Conservation (phyloP, 192 early-diverging fungal species). For the Fimicolochytrium jonesii region DNA sequence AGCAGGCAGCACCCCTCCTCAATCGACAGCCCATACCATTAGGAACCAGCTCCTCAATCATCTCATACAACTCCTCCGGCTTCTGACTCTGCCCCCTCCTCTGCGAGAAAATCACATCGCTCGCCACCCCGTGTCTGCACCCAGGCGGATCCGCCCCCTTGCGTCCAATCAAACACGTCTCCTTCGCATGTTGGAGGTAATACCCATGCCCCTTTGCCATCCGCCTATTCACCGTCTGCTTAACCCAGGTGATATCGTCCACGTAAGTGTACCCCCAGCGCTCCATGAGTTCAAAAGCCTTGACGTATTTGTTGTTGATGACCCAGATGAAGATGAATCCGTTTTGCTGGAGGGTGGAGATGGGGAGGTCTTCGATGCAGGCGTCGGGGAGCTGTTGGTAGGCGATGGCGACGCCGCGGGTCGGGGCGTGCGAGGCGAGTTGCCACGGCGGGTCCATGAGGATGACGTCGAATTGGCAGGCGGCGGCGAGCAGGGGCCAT, state of each 20-base stretch:
- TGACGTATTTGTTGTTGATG: constrained; percentile 97
- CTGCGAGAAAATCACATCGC: constrained; percentile 91
- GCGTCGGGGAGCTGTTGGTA: constrained; percentile 94
- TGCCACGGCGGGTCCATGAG: constrained; percentile 98
- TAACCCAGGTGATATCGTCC: constrained; percentile 97
- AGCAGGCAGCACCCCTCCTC: background rate
- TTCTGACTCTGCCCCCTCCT: constrained; percentile 94
- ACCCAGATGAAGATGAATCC: constrained; percentile 98
- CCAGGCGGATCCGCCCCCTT: constrained; percentile 55
- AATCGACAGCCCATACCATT: constrained; percentile 47
- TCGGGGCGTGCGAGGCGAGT: constrained; percentile 88
- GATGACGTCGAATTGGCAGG: constrained; percentile 91
- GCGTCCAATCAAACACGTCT: constrained; percentile 92
- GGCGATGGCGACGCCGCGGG: constrained; percentile 88
- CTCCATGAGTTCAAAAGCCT: constrained; percentile 90
- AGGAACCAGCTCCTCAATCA: constrained; percentile 91
- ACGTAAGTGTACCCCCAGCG: constrained; percentile 93
- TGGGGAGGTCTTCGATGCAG: constrained; percentile 88
- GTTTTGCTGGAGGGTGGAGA: constrained; percentile 75
- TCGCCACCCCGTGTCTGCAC: constrained; percentile 45
- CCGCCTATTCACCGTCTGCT: constrained; percentile 91
- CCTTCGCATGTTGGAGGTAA: constrained; percentile 96
- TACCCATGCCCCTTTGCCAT: constrained; percentile 98
- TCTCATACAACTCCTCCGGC: constrained; percentile 91
- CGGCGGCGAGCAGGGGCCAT: constrained; percentile 76